These are phyloP conservation scores for Truncatella angustata DNA, from an alignment of 2,329 filamentous ascomycete genomes.

Conservation along the genomic window DNA sequence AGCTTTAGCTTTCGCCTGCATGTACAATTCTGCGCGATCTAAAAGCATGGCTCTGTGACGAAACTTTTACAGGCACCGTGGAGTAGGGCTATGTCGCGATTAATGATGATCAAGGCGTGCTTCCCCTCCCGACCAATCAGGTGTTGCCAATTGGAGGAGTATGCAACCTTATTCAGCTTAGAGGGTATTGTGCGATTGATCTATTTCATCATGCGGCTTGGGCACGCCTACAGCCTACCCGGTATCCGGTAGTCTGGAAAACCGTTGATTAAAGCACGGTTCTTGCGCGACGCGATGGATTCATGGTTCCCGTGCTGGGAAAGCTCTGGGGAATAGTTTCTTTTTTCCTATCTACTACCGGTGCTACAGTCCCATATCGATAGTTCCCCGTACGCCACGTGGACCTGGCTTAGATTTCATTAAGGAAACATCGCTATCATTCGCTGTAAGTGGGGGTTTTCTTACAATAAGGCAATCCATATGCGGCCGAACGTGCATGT, in stretches of 20 bases:
- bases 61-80: not conserved
- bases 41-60: not conserved
- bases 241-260: not conserved
- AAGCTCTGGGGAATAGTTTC: no score
- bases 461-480: not conserved
- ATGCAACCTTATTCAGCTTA: not conserved
- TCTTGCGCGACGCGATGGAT: no score
- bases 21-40: no score
- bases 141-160: not conserved
- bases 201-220: slow-evolving; percentile 6
- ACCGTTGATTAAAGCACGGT: not conserved
- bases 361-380: not conserved
- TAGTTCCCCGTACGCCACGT: not conserved
- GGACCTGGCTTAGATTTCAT: no score
- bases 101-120: slow-evolving; percentile 9
- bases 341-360: not conserved
- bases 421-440: no score
- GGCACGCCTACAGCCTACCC: not conserved
- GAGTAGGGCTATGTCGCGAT: slow-evolving; percentile 8
- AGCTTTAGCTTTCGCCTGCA: no score
- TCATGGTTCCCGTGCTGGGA: no score
- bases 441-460: no score
- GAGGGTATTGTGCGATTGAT: slow-evolving; percentile 6
- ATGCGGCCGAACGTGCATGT: not conserved
- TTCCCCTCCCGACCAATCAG: not conserved